Conservation (phyloP, 768 basidiomycete genomes). For the Termitomyces sp. region DNA sequence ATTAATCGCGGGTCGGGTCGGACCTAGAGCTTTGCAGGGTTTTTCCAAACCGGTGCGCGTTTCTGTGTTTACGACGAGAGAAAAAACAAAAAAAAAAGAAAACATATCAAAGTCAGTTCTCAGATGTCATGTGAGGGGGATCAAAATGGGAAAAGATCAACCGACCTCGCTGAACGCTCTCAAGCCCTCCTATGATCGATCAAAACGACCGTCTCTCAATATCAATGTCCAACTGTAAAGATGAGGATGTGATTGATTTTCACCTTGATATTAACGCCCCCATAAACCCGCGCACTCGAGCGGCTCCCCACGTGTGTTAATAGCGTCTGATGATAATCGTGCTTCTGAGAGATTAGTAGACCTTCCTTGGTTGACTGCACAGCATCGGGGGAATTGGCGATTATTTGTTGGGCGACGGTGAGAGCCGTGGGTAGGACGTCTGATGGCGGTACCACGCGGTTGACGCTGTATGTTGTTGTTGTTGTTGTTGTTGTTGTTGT, state of each 20-base stretch:
- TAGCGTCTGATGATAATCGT: slow-evolving; percentile 51
- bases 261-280: slow-evolving; percentile 70
- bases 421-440: slow-evolving; percentile 63
- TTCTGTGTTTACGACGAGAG: slow-evolving; percentile 21
- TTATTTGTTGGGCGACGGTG: slow-evolving; percentile 55
- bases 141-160: too few species aligned
- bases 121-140: too few species aligned
- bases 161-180: slow-evolving; percentile 65
- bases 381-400: slow-evolving; percentile 71
- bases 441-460: slow-evolving; percentile 56
- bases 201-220: slow-evolving; percentile 8
- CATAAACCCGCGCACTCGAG: slow-evolving; percentile 52
- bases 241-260: slow-evolving; percentile 13
- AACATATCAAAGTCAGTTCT: neutral
- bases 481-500: too few species aligned
- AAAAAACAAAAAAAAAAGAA: too few species aligned
- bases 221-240: neutral
- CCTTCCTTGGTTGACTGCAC: slow-evolving; percentile 76
- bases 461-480: slow-evolving; percentile 47
- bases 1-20: neutral
- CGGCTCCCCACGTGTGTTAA: slow-evolving; percentile 40
- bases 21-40: slow-evolving; percentile 51
- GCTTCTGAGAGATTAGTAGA: slow-evolving; percentile 51
- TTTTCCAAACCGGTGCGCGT: slow-evolving; percentile 51
- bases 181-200: slow-evolving; percentile 56